These are phyloP conservation scores for Clavaria fumosa DNA, from an alignment of 768 basidiomycete genomes.

Conservation along the genomic window DNA sequence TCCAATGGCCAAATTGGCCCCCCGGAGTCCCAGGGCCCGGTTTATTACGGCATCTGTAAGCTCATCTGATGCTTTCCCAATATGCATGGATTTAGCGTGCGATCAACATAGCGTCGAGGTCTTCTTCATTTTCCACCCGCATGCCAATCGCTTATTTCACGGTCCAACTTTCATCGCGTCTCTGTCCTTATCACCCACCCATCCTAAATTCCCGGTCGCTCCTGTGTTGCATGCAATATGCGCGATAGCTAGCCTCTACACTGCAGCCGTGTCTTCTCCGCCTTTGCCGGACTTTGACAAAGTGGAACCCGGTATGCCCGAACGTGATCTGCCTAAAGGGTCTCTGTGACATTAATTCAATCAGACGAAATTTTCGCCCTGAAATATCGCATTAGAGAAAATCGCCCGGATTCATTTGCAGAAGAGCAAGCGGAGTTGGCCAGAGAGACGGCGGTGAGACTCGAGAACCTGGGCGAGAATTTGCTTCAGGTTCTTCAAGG, in stretches of 20 bases:
- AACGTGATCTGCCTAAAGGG: slow-evolving; percentile 1
- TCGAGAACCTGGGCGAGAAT: slow-evolving; percentile 35
- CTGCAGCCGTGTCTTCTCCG: slow-evolving; percentile 45
- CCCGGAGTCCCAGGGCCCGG: slow-evolving; percentile 43
- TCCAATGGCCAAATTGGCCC: slow-evolving; percentile 48
- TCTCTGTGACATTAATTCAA: slow-evolving; percentile 4
- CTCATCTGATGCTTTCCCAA: slow-evolving; percentile 6
- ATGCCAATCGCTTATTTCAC: slow-evolving; percentile 58
- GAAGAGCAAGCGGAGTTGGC: slow-evolving; percentile 47
- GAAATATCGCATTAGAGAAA: slow-evolving; percentile 28
- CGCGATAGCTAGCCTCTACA: slow-evolving; percentile 63
- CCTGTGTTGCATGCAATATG: slow-evolving; percentile 78
- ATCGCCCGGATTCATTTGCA: slow-evolving; percentile 43
- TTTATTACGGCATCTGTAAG: slow-evolving; percentile 51
- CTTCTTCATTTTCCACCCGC: slow-evolving; percentile 68
- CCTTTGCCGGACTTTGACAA: slow-evolving; percentile 35
- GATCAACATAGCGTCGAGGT: slow-evolving; percentile 40
- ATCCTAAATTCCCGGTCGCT: slow-evolving; percentile 57
- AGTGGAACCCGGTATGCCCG: slow-evolving; percentile 29
- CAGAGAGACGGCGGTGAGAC: slow-evolving; percentile 31
- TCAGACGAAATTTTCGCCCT: slow-evolving; percentile 41
- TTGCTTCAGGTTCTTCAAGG: slow-evolving; percentile 51
- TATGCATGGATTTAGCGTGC: slow-evolving; percentile 2
- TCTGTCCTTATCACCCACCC: slow-evolving; percentile 46
- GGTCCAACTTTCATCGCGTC: slow-evolving; percentile 45